Evolutionary conservation across 2,329 filamentous ascomycete species (phyloP).

Genomic region (Dothistroma pini): DNA sequence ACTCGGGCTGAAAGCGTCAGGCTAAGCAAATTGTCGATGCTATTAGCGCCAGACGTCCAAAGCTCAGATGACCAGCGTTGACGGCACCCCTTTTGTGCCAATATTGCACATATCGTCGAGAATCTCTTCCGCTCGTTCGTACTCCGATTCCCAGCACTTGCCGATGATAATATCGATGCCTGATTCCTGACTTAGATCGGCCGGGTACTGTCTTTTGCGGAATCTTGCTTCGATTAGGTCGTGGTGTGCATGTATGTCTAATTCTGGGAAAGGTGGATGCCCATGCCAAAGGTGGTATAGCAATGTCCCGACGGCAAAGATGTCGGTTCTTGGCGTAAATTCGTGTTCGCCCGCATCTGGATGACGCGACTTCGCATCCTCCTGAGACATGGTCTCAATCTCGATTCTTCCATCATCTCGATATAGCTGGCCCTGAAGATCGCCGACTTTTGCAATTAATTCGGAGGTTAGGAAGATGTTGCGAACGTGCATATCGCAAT

Average conservation of each 20-base stretch:
- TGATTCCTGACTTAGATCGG: not conserved
- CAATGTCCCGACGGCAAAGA: not conserved
- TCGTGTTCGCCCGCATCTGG: slow-evolving; percentile 11
- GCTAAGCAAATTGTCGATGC: too few relatives aligned
- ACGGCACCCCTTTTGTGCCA: not conserved
- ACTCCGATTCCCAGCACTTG: not conserved
- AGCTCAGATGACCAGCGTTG: too few relatives aligned
- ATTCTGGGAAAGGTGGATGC: not conserved
- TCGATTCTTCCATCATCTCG: slow-evolving; percentile 9
- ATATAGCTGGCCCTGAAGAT: slow-evolving; percentile 11
- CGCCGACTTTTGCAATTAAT: slow-evolving; percentile 12
- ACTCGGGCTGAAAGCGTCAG: too few relatives aligned
- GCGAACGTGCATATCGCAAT: slow-evolving; percentile 11
- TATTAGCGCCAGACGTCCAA: too few relatives aligned
- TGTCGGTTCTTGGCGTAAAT: slow-evolving; percentile 1
- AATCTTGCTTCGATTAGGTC: slow-evolving; percentile 1
- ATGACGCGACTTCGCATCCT: slow-evolving; percentile 12
- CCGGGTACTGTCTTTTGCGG: not conserved
- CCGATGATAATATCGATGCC: not conserved
- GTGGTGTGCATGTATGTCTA: slow-evolving; percentile 1
- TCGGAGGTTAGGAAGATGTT: slow-evolving; percentile 12
- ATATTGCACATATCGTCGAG: not conserved
- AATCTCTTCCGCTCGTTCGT: slow-evolving; percentile 1
- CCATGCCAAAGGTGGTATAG: slow-evolving; percentile 2
- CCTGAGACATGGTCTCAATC: slow-evolving; percentile 8